Conservation (phyloP, 257 asterid species). For the Nyctanthes arbortristis region DNA sequence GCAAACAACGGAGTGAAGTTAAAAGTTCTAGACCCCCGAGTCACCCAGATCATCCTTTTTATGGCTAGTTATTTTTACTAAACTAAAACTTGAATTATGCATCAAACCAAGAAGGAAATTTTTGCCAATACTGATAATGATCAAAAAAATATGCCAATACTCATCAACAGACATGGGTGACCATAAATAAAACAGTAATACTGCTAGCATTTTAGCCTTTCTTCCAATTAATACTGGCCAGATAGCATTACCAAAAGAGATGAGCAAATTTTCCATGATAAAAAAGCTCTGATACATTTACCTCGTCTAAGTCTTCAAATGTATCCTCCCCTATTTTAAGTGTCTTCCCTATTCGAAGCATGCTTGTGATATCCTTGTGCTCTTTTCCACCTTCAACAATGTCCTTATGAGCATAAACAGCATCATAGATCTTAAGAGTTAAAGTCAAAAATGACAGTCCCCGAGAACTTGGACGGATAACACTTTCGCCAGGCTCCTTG, state of each 20-base stretch:
- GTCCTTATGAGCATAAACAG: constrained; percentile 86
- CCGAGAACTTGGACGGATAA: constrained; percentile 87
- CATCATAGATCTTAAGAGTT: constrained; percentile 77
- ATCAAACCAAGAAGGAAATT: background rate
- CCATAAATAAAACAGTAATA: no score
- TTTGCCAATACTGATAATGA: background rate
- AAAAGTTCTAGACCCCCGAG: background rate
- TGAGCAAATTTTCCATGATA: background rate
- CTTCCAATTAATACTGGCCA: constrained; percentile 9
- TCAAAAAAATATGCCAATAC: background rate
- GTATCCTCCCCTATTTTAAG: constrained; percentile 94
- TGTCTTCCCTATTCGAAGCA: constrained; percentile 88
- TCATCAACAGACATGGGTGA: background rate
- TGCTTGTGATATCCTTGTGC: constrained; percentile 85
- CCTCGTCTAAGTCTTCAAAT: constrained; percentile 98
- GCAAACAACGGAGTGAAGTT: background rate
- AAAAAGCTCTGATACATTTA: constrained; percentile 27
- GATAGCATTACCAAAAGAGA: background rate
- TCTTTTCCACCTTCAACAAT: constrained; percentile 92
- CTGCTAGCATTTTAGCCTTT: background rate
- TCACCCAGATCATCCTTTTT: background rate
- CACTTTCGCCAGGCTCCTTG: constrained; percentile 91
- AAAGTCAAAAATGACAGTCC: constrained; percentile 84
- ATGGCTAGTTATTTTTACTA: background rate
- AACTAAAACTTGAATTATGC: background rate